Base-by-base conservation (phyloP, 257 asterid species). In the Lavandula angustifolia region DNA sequence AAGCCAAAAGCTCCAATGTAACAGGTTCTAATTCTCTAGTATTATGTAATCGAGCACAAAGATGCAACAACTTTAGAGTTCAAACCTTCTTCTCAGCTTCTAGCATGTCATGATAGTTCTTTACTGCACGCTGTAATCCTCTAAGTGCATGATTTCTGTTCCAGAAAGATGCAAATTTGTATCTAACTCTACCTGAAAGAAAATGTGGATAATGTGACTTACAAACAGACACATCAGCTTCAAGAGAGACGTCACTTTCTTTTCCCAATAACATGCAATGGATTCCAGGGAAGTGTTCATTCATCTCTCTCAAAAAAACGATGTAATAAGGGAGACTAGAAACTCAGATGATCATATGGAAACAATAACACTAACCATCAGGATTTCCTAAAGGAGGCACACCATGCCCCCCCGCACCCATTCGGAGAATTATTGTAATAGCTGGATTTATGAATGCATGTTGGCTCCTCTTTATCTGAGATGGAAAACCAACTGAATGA, bases 391-490 rank as follows among this genome's bases (percentile, higher is more conserved):
- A 70, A 68, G 99, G 99, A 58, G 99, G 99, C 78, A 92, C 99
- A 51, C 99, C 99, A 73, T 85, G 99, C 70, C 99, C 99, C 9
- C 99, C 99, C 59, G 99, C 96, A 72, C 99, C 99, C 85, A 82
- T 76, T 61, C 94, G 89, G 71, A 92, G 99, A 80, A 92, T 84
- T 57, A 92, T 85, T 43, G 99, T 92, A 29, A 92, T 73, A 55
- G 99, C 92, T 41, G 99, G 99, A 86, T 89, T 92, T 68, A 92
- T 88, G 42, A 89, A 73, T 61, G 99, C 97, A 77, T 92, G 99
- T 71, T 89, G 96, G 74, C 96, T 92, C 76, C 92, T 83, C 85
- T 75, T 85, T 76, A 91, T 91, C 98, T 91, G 85, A 67, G 52
- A 77, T 65, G 32, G 54, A 71, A 68, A 68, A 58, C 17, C 62